Conservation (phyloP, 768 basidiomycete species). For the Lactarius indigo region DNA sequence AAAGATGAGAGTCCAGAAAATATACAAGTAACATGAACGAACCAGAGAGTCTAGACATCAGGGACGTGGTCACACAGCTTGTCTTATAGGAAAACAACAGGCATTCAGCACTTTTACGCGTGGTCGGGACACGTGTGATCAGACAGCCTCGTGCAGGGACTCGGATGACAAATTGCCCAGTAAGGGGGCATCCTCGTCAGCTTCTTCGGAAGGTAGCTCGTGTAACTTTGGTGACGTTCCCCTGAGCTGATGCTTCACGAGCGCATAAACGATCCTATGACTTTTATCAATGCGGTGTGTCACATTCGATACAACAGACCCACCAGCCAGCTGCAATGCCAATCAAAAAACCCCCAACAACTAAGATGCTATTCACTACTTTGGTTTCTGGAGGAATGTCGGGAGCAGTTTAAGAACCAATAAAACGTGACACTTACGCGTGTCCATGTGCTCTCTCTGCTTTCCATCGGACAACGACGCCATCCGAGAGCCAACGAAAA, state of each 20-base stretch:
- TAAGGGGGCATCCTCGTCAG: conserved; percentile 58
- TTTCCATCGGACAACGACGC: conserved; percentile 74
- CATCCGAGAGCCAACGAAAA: conserved; percentile 76
- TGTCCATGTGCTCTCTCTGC: conserved; percentile 71
- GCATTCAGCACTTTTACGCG: neutral
- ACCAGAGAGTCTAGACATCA: neutral
- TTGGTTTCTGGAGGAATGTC: conserved; percentile 47
- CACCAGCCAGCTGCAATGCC: conserved; percentile 66
- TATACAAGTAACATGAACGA: conserved; percentile 22
- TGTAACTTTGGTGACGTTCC: conserved; percentile 47
- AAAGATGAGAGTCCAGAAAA: conserved; percentile 30
- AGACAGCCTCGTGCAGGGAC: conserved; percentile 25
- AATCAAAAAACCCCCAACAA: conserved; percentile 56
- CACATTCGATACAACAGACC: conserved; percentile 28
- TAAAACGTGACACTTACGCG: conserved; percentile 42
- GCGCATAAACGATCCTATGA: conserved; percentile 59
- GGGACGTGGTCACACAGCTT: neutral
- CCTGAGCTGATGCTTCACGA: conserved; percentile 54
- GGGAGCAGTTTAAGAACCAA: neutral
- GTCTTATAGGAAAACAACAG: neutral
- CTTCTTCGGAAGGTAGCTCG: conserved; percentile 56
- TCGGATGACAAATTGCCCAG: conserved; percentile 34
- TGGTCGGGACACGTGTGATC: neutral
- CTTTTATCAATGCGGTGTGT: conserved; percentile 17
- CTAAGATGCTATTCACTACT: conserved; percentile 56